Conservation (phyloP, 2,329 filamentous ascomycete species). For the Aspergillus japonicus region DNA sequence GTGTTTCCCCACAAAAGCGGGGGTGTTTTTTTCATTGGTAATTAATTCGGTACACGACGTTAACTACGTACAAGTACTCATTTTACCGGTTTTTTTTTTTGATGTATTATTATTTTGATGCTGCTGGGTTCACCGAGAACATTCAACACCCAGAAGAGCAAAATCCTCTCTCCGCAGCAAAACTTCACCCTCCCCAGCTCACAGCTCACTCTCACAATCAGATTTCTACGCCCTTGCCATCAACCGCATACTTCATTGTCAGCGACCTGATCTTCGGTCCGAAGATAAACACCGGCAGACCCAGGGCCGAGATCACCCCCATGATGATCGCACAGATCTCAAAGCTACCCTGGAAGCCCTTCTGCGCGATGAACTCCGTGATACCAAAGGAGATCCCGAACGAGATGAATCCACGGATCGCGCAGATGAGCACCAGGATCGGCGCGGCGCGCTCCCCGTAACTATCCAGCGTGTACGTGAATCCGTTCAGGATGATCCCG, state of each 20-base stretch:
- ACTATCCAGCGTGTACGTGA: conserved; percentile 10
- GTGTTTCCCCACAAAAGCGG: neutral
- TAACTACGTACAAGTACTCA: too few relatives aligned
- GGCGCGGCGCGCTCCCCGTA: conserved; percentile 11
- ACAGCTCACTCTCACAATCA: neutral
- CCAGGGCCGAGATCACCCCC: conserved; percentile 8
- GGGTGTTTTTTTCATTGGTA: neutral
- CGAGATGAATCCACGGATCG: conserved; percentile 9
- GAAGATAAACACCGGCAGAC: conserved; percentile 8
- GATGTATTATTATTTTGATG: too few relatives aligned
- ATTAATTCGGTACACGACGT: too few relatives aligned
- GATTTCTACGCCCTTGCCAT: neutral
- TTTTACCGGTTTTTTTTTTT: too few relatives aligned
- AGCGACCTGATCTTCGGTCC: neutral
- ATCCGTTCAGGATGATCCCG: conserved; percentile 6
- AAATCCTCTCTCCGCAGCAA: too few relatives aligned
- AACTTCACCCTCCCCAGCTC: too few relatives aligned
- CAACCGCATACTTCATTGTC: conserved; percentile 3
- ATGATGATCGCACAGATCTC: conserved; percentile 9
- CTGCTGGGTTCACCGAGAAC: too few relatives aligned
- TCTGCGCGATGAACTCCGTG: conserved; percentile 8
- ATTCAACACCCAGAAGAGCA: too few relatives aligned
- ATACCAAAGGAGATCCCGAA: conserved; percentile 13
- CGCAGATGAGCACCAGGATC: conserved; percentile 12
- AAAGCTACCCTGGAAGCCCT: neutral